Evolutionary conservation across 306 rosid genomes (phyloP).

Genomic region (Vicia sativa): DNA sequence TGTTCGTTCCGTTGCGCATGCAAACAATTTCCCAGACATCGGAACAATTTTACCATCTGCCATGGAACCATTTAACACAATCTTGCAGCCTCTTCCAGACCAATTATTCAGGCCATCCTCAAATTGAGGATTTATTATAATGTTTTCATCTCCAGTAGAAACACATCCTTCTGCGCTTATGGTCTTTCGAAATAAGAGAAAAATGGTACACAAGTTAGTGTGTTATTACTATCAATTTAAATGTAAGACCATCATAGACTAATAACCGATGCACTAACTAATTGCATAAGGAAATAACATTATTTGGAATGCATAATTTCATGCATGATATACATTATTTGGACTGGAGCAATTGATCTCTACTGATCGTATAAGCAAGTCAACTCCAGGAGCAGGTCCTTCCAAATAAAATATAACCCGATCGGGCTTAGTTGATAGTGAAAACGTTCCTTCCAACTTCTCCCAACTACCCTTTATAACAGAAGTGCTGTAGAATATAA

Average conservation of each 20-base stretch:
- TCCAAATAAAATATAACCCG: slow-evolving; percentile 75
- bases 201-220: slow-evolving; percentile 13
- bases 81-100: slow-evolving; percentile 95
- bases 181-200: slow-evolving; percentile 43
- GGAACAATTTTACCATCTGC: slow-evolving; percentile 81
- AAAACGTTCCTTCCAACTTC: slow-evolving; percentile 78
- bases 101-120: slow-evolving; percentile 85
- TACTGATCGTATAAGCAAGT: slow-evolving; percentile 69
- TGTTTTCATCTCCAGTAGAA: slow-evolving; percentile 54
- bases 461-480: slow-evolving; percentile 67
- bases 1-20: slow-evolving; percentile 78
- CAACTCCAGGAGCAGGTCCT: slow-evolving; percentile 87
- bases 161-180: slow-evolving; percentile 38
- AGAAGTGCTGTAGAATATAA: slow-evolving; percentile 63
- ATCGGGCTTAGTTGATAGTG: slow-evolving; percentile 62
- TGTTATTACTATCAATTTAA: slow-evolving; percentile 8
- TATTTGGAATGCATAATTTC: slow-evolving; percentile 40
- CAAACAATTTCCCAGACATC: slow-evolving; percentile 71
- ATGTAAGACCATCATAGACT: slow-evolving; percentile 19
- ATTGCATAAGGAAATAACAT: slow-evolving; percentile 17
- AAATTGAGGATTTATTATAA: slow-evolving; percentile 71
- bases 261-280: slow-evolving; percentile 21
- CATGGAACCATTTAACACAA: slow-evolving; percentile 66
- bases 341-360: slow-evolving; percentile 53
- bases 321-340: slow-evolving; percentile 52